A percentile compares a stretch with the other conserved stretches of the same genome.
These are phyloP conservation scores for Phaeosphaeria sp. DNA, from an alignment of 2,329 filamentous ascomycete genomes.

Conservation along the genomic window DNA sequence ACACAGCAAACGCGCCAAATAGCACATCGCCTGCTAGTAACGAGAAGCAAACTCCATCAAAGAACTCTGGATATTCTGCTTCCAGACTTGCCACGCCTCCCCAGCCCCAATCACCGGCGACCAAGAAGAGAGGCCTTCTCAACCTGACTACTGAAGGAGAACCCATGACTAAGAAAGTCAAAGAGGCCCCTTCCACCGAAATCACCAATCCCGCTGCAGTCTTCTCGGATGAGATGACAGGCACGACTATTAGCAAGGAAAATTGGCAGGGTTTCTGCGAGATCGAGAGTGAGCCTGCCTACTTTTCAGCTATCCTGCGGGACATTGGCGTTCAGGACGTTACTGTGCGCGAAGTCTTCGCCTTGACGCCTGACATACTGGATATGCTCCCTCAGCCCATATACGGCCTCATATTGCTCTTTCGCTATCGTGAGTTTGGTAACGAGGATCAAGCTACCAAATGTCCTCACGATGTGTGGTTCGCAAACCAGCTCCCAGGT, in stretches of 20 bases:
- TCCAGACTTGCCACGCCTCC: neutral
- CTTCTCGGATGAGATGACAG: slow-evolving; percentile 12
- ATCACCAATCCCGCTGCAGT: neutral
- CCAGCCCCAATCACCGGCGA: slow-evolving; percentile 6
- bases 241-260: slow-evolving; percentile 48
- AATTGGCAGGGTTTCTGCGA: slow-evolving; percentile 78
- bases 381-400: slow-evolving; percentile 50
- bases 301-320: slow-evolving; percentile 82
- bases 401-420: slow-evolving; percentile 88
- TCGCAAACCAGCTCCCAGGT: slow-evolving; percentile 79
- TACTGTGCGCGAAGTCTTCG: slow-evolving; percentile 77
- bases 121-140: slow-evolving; percentile 24
- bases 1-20: neutral
- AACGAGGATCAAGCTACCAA: slow-evolving; percentile 58
- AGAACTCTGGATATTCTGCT: neutral
- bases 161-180: slow-evolving; percentile 25
- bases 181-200: slow-evolving; percentile 3
- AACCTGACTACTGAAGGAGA: slow-evolving; percentile 10
- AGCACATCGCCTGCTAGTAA: neutral
- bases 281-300: slow-evolving; percentile 86
- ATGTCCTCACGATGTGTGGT: slow-evolving; percentile 78
- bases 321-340: slow-evolving; percentile 78
- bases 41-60: slow-evolving; percentile 2
- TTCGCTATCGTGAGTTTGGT: slow-evolving; percentile 68
- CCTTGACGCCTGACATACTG: slow-evolving; percentile 62